Percentiles rank a stretch among this genome's conserved stretches.
These are phyloP conservation scores for Jaenimonas drosophilae DNA, from an alignment of 208 protist species.

Conservation along the genomic window DNA sequence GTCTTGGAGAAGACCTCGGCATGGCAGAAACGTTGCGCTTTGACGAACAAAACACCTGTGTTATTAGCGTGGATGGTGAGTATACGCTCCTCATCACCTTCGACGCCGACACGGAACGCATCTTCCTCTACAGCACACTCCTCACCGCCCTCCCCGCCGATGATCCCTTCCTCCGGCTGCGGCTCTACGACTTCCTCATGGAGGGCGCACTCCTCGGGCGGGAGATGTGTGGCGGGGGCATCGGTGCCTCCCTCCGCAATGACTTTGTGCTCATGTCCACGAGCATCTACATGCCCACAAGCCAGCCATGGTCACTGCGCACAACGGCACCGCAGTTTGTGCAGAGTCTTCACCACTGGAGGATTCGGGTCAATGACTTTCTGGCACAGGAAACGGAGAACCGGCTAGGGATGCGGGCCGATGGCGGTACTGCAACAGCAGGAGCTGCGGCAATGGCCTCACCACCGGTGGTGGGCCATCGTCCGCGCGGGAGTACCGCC, in stretches of 20 bases:
- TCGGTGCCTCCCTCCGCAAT: slow-evolving; percentile 52
- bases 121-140: slow-evolving; percentile 67
- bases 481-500: not conserved
- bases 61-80: slow-evolving; percentile 48
- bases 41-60: slow-evolving; percentile 58
- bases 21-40: slow-evolving; percentile 24
- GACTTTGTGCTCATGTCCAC: slow-evolving; percentile 66
- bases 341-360: slow-evolving; percentile 55
- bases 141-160: slow-evolving; percentile 28
- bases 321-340: slow-evolving; percentile 53
- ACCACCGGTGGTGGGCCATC: not conserved
- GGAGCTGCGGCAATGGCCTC: no score
- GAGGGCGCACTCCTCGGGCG: slow-evolving; percentile 59
- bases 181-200: slow-evolving; percentile 60
- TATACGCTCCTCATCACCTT: slow-evolving; percentile 65
- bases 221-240: slow-evolving; percentile 59
- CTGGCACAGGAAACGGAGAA: slow-evolving; percentile 12
- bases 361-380: slow-evolving; percentile 28
- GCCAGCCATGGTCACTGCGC: slow-evolving; percentile 48
- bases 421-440: no score
- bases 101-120: slow-evolving; percentile 54
- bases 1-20: slow-evolving; percentile 50
- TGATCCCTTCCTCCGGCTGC: slow-evolving; percentile 17
- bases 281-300: slow-evolving; percentile 63
- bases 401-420: no score